Base-by-base conservation (phyloP, 208 protist genomes). In the Trichomonas vaginalis region DNA sequence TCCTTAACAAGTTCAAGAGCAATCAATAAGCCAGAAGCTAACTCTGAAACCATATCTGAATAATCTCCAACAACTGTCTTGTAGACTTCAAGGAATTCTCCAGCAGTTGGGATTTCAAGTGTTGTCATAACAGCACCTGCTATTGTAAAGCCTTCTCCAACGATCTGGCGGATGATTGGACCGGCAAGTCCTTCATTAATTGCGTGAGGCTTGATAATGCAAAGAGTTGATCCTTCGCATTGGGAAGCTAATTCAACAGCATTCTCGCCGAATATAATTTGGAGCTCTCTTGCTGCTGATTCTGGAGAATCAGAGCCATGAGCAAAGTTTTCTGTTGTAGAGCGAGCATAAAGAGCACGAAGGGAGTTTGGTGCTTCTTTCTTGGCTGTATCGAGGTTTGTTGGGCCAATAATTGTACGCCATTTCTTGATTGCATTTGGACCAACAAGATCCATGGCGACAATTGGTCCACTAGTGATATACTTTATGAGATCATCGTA, bases 301-400 rank as follows among this genome's bases (percentile, higher is more conserved):
- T 95, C 92, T 47, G 92, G 92, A 3, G 92, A 61, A 70, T 95
- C 92, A 40, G 49, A 80, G 12, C 92, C 92, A 46, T 95, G 92
- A n/a, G 92, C 92, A 40, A 79, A 61, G 39, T 95, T 95, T 95
- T 95, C 51, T 46, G 92, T 95, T 15, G 51, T 79, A 39, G 35
- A 48, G 4, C 47, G 15, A 40, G 49, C 92, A 32, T 95, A 95
- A 6, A 80, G 37, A 14, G 92, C 92, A 42, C 92, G 8, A 49
- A 95, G 47, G 9, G 92, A 95, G 21, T 80, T 95, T 47, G 92
- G 92, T 82, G 92, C 14, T 70, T 95, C 92, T 8, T 40, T 32
- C 37, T 95, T 95, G 32, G 92, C 92, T 35, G 47, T 79, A 21
- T 95, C 92, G 0, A 95, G 15, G 35, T 79, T 95, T 3, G 92